Base-by-base conservation (phyloP, 2,329 filamentous ascomycete genomes). In the Beauveria medogensis region DNA sequence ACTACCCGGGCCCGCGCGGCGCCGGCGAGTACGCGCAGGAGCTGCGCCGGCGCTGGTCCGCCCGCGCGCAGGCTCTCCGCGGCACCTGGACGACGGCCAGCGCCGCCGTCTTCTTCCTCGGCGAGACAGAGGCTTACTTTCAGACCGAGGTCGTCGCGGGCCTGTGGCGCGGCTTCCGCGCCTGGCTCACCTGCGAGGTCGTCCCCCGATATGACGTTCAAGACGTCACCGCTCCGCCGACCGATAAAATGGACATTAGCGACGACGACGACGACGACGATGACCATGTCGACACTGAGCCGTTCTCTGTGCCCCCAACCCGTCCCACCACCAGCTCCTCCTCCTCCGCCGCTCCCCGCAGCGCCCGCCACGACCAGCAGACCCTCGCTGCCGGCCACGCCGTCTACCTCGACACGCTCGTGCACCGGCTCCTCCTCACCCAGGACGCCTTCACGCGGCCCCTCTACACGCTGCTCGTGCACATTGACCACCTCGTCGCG, bases 81-180 rank as follows among this genome's bases (percentile, higher is more conserved):
- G 88, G 86, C 64, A 83, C 93, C 1, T 99, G 94, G 94, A 93
- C 92, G 0, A 95, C 91, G 0, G 88, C 89, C 66, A 92, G 90
- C 69, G 90, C 92, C 2, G 88, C 91, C 1, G 84, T 96, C 4
- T 97, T 96, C 75, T 89, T 97, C 66, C 79, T 97, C 3, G 91
- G 90, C 0, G 92, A 97, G 71, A 88, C 91, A 16, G 89, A 93
- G 66, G 86, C 86, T 3, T 97, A 96, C 68, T 85, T 97, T 50
- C 93, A 97, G 72, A 91, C 90, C 1, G 92, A 96, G 69, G 87
- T 97, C 7, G 87, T 97, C 16, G 84, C 87, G 63, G 86, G 87
- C 37, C 86, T 91, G 1, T 97, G 92, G 85, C 82, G 87, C 18
- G 86, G 89, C 56, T 92, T 97, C 67, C 83, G 89, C 58, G 72